Evolutionary conservation across 2,329 filamentous ascomycete species (phyloP).

Genomic region (Cercospora nicotianae): DNA sequence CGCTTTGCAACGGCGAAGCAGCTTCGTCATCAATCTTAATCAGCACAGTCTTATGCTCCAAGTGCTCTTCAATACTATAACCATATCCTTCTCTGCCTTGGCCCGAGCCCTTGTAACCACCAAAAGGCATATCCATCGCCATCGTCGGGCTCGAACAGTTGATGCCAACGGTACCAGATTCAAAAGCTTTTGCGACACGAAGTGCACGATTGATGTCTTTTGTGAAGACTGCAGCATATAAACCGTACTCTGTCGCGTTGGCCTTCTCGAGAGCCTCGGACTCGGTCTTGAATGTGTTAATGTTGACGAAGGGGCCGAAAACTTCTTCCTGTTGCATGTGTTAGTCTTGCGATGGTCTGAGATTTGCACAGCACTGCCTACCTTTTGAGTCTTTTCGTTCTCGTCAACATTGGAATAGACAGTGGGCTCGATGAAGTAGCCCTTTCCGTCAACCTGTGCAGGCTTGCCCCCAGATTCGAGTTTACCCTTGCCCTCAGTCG

Average conservation of each 20-base stretch:
- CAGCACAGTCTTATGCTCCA: conserved; percentile 30
- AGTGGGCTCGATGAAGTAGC: conserved; percentile 50
- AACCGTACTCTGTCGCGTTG: conserved; percentile 43
- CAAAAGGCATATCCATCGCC: conserved; percentile 43
- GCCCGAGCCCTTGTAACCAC: conserved; percentile 44
- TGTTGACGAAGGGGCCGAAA: conserved; percentile 43
- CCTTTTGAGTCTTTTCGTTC: conserved; percentile 39
- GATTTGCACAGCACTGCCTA: conserved; percentile 18
- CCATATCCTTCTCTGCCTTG: conserved; percentile 24
- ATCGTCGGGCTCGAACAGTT: conserved; percentile 43
- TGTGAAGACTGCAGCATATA: conserved; percentile 43
- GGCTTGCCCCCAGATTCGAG: conserved; percentile 30
- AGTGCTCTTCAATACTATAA: conserved; percentile 26
- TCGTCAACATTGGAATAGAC: conserved; percentile 50
- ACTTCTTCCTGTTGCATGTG: conserved; percentile 35
- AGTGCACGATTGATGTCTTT: conserved; percentile 42
- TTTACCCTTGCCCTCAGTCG: conserved; percentile 27
- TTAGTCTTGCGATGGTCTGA: neutral
- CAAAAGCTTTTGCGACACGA: conserved; percentile 43
- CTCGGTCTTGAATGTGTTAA: conserved; percentile 42
- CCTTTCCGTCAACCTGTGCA: conserved; percentile 33
- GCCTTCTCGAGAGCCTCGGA: conserved; percentile 40
- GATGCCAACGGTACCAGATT: conserved; percentile 44
- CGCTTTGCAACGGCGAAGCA: neutral
- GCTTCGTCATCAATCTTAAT: conserved; percentile 26